Evolutionary conservation across 2,329 filamentous ascomycete species (phyloP), one percentile per base, ranked within the genome.

Genomic region (Penicillium olsonii): DNA sequence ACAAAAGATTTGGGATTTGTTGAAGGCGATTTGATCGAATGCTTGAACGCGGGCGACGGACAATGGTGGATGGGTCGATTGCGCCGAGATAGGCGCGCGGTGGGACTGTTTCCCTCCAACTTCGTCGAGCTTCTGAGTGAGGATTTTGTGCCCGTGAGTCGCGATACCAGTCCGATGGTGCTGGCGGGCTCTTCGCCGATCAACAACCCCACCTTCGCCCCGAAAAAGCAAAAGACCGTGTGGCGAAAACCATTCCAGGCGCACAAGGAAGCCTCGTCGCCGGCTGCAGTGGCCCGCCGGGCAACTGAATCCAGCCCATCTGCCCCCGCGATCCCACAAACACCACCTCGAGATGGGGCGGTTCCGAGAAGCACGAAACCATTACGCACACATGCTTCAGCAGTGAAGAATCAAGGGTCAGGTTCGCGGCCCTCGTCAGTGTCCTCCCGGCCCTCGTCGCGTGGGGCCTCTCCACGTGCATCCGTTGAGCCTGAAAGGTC

Each of bases 41-140:
- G 92, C 67, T 80, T 99, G 45, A 99, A 99, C 70, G 94, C 94
- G 17, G 94, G 94, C 56, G 94, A 99, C 74, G 94, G 94, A 44
- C 92, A 90, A 39, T 99, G 94, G 94, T 99, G 94, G 94, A 96
- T 92, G 74, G 94, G 94, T 40, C 84, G 92, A 56, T 75, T 99
- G 67, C 89, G 87, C 67, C 84, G 94, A 61, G 94, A 99, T 73
- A 87, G 88, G 70, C 85, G 92, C 65, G 91, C 92, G 64, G 87
- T 96, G 63, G 94, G 94, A 45, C 79, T 94, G 17, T 99, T 99
- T 66, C 94, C 94, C 0, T 96, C 92, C 64, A 99, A 99, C 74
- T 99, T 99, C 67, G 94, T 99, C 67, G 84, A 95, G 68, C 82
- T 99, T 5, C 81, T 99, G 26, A 87, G 89, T 47, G 84, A 94